Evolutionary conservation across 805 yeast species (phyloP).

Genomic region (Ogataea trehalophila): DNA sequence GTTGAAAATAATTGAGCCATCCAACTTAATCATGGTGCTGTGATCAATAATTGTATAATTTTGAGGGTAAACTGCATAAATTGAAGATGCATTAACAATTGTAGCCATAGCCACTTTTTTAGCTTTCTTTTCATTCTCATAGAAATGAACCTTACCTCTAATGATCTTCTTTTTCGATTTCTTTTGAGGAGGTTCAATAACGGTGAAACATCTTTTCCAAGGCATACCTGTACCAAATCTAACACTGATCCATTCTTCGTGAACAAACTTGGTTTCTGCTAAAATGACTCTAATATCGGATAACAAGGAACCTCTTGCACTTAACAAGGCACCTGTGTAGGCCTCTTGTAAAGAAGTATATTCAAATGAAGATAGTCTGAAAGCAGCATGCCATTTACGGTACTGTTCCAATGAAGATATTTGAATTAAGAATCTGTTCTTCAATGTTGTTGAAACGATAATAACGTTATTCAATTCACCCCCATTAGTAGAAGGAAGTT

Average conservation of each 20-base stretch:
- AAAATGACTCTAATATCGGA: constrained; percentile 83
- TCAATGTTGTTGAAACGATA: constrained; percentile 87
- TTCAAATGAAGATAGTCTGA: constrained; percentile 77
- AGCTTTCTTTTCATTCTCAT: constrained; percentile 69
- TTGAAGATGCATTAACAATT: constrained; percentile 60
- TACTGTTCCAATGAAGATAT: constrained; percentile 61
- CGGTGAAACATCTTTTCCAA: constrained; percentile 92
- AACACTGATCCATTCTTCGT: constrained; percentile 93
- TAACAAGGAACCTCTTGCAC: constrained; percentile 84
- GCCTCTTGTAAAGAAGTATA: constrained; percentile 86
- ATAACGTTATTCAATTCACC: constrained; percentile 69
- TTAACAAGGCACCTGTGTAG: constrained; percentile 88
- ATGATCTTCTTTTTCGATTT: constrained; percentile 41
- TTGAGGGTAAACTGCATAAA: constrained; percentile 91
- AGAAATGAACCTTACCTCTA: constrained; percentile 72
- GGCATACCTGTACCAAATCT: constrained; percentile 98
- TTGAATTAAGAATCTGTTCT: constrained; percentile 81
- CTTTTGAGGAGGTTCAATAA: constrained; percentile 64
- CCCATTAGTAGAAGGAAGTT: constrained; percentile 56
- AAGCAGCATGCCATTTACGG: constrained; percentile 75
- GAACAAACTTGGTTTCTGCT: constrained; percentile 78
- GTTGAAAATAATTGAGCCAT: constrained; percentile 68
- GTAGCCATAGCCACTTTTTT: constrained; percentile 80
- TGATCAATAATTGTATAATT: constrained; percentile 75
- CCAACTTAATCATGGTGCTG: constrained; percentile 83